Evolutionary conservation across 2,329 filamentous ascomycete genomes (phyloP).

Genomic region (Helotiales sp.): DNA sequence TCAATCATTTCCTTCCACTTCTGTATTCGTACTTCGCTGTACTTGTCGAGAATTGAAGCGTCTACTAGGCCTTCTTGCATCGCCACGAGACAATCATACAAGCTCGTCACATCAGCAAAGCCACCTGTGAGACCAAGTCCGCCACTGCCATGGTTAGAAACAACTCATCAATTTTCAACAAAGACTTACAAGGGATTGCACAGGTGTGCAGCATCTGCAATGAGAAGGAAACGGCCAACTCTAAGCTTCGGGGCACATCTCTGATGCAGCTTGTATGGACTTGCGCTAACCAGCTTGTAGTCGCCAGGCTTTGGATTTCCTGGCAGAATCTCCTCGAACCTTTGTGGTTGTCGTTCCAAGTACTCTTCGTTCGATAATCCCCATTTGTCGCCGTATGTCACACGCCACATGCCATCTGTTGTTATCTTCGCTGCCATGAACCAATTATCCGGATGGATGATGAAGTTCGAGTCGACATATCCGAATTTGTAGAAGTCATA

Average conservation of each 20-base stretch:
- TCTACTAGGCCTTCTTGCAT: slow-evolving; percentile 38
- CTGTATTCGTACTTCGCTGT: slow-evolving; percentile 39
- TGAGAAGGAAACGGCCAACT: slow-evolving; percentile 45
- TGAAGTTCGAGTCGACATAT: slow-evolving; percentile 58
- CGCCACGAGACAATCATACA: slow-evolving; percentile 56
- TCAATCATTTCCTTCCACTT: slow-evolving; percentile 42
- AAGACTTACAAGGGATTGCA: slow-evolving; percentile 49
- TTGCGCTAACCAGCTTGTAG: slow-evolving; percentile 55
- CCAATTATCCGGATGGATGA: slow-evolving; percentile 61
- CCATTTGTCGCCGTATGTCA: slow-evolving; percentile 60
- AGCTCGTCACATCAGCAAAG: slow-evolving; percentile 60
- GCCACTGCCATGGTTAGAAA: slow-evolving; percentile 37
- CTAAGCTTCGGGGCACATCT: slow-evolving; percentile 46
- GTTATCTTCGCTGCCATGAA: slow-evolving; percentile 63
- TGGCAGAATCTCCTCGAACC: slow-evolving; percentile 58
- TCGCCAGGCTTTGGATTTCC: slow-evolving; percentile 58
- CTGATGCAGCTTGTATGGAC: slow-evolving; percentile 50
- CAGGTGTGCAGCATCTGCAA: slow-evolving; percentile 51
- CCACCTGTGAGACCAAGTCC: slow-evolving; percentile 64
- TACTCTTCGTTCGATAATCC: slow-evolving; percentile 55
- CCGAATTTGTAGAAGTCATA: slow-evolving; percentile 58
- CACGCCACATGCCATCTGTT: slow-evolving; percentile 60
- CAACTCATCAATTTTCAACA: neutral
- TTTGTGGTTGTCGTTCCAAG: slow-evolving; percentile 50
- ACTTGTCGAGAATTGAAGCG: slow-evolving; percentile 41